A percentile compares a stretch with the other conserved stretches of the same genome.
Conservation (phyloP, 2,329 filamentous ascomycete genomes). For the Trichoderma citrinoviride region DNA sequence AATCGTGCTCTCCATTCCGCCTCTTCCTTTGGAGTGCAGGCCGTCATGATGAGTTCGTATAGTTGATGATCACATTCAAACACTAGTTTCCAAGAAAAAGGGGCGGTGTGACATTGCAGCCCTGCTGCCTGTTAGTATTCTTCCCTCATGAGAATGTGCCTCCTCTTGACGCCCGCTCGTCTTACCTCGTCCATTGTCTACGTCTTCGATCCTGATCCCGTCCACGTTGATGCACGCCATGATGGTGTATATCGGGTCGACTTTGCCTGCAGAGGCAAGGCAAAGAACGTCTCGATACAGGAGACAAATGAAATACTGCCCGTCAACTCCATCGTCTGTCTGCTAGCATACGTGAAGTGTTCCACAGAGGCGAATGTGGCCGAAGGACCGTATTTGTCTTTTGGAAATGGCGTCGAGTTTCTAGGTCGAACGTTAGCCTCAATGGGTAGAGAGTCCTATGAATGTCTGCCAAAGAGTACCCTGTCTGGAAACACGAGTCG, state of each 20-base stretch:
- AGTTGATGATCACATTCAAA: slow-evolving; percentile 75
- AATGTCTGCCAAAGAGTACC: slow-evolving; percentile 45
- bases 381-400: slow-evolving; percentile 73
- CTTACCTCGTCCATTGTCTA: slow-evolving; percentile 72
- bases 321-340: slow-evolving; percentile 62
- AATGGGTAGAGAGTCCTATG: background rate
- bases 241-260: slow-evolving; percentile 67
- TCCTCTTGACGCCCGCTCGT: background rate
- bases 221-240: slow-evolving; percentile 70
- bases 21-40: slow-evolving; percentile 78
- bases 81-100: slow-evolving; percentile 87
- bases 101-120: slow-evolving; percentile 80
- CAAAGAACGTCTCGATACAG: slow-evolving; percentile 80
- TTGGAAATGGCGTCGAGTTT: slow-evolving; percentile 53
- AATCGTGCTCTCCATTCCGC: slow-evolving; percentile 75
- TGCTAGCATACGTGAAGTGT: slow-evolving; percentile 83
- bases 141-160: background rate
- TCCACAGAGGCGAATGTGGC: slow-evolving; percentile 78
- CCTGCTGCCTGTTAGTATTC: slow-evolving; percentile 49
- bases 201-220: slow-evolving; percentile 65
- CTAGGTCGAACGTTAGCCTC: slow-evolving; percentile 31
- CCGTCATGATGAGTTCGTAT: slow-evolving; percentile 83
- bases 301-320: slow-evolving; percentile 79
- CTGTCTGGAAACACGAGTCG: slow-evolving; percentile 71
- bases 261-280: slow-evolving; percentile 65